Evolutionary conservation across 345 rosid species (phyloP).

Genomic region (thale cress (Arabidopsis thaliana)): TAIR10.1 NC_003075.7:732501-733000

Average conservation of each 20-base stretch:
- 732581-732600: slow-evolving; percentile 50
- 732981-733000: not conserved
- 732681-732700: slow-evolving; percentile 72
- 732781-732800: slow-evolving; percentile 43
- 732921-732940: too few species aligned
- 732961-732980: not conserved
- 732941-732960: not conserved
- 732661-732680: slow-evolving; percentile 81
- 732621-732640: slow-evolving; percentile 58
- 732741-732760: slow-evolving; percentile 52
- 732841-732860: not conserved
- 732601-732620: slow-evolving; percentile 52
- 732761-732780: slow-evolving; percentile 62
- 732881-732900: too few species aligned
- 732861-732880: too few species aligned
- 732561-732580: slow-evolving; percentile 61
- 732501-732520: slow-evolving; percentile 53
- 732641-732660: slow-evolving; percentile 65
- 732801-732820: slow-evolving; percentile 6
- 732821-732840: not conserved
- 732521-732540: slow-evolving; percentile 61
- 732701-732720: slow-evolving; percentile 53
- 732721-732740: slow-evolving; percentile 57
- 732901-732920: too few species aligned
- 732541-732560: slow-evolving; percentile 70